Evolutionary conservation across 805 yeast genomes (phyloP).

Genomic region (Zygosaccharomyces pseudorouxii): DNA sequence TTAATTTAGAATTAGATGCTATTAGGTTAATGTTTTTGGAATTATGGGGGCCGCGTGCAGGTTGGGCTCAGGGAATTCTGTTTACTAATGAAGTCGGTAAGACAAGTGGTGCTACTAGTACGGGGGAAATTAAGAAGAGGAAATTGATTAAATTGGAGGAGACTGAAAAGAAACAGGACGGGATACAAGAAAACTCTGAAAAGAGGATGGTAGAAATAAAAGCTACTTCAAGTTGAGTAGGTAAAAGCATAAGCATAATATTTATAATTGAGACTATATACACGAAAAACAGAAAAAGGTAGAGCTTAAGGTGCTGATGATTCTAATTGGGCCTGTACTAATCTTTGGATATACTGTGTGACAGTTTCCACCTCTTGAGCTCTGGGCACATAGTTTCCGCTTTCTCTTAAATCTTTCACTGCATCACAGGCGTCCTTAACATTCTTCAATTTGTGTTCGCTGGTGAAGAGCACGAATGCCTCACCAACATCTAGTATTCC

Average conservation of each 20-base stretch:
- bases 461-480: conserved; percentile 45
- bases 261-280: neutral
- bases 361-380: conserved; percentile 37
- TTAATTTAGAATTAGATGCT: conserved; percentile 36
- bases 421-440: conserved; percentile 39
- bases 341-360: conserved; percentile 29
- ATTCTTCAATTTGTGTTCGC: conserved; percentile 41
- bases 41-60: conserved; percentile 88
- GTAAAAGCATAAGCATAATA: neutral
- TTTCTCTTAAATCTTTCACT: conserved; percentile 45
- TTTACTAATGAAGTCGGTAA: conserved; percentile 83
- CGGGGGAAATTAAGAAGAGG: conserved; percentile 25
- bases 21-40: conserved; percentile 57
- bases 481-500: conserved; percentile 38
- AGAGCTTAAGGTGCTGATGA: conserved; percentile 3
- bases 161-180: conserved; percentile 12
- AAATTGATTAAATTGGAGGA: conserved; percentile 8
- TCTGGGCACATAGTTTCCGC: conserved; percentile 31
- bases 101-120: conserved; percentile 56
- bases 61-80: conserved; percentile 97
- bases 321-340: conserved; percentile 20
- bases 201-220: conserved; percentile 9
- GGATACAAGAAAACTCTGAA: conserved; percentile 1
- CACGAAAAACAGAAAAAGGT: neutral
- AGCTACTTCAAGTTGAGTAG: conserved; percentile 1